Base-by-base conservation (phyloP, 2,329 filamentous ascomycete species). In the Capronia americana region DNA sequence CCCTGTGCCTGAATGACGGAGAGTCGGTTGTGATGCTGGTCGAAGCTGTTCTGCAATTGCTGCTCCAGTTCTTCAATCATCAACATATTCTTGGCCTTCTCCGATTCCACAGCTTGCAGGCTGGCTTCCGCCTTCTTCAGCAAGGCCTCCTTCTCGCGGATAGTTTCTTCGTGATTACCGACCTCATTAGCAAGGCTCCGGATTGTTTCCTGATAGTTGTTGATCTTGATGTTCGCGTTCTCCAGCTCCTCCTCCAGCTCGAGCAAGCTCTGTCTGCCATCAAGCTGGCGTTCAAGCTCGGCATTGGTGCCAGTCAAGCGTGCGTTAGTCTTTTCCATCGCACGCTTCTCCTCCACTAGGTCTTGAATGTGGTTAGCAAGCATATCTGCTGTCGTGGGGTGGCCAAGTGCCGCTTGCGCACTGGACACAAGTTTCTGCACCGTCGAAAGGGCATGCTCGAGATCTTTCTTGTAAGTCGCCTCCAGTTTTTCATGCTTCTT, bases 61-160 rank as follows among this genome's bases (percentile, higher is more conserved):
- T 98, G 94, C 79, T 99, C 95, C 4, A 99, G 88, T 79, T 99
- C 94, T 77, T 98, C 92, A 8, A 99, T 92, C 12, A 99, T 84
- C 24, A 92, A 88, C 50, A 92, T 91, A 78, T 95, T 96, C 85
- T 96, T 97, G 82, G 92, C 90, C 83, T 96, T 96, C 80, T 87
- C 87, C 17, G 83, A 81, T 24, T 80, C 82, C 63, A 88, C 81
- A 69, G 81, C 81, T 69, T 85, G 83, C 26, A 82, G 74, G 4
- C 79, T 74, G 4, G 77, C 73, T 55, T 82, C 80, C 71, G 81
- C 80, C 75, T 81, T 82, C 75, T 79, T 79, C 57, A 82, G 73
- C 59, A 79, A 74, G 56, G 77, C 77, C 1, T 82, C 79, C 70
- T 81, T 80, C 65, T 80, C 78, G 41, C 74, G 77, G 55, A 82